Conservation (phyloP, 345 rosid species). For the Nasturtium officinale region DNA sequence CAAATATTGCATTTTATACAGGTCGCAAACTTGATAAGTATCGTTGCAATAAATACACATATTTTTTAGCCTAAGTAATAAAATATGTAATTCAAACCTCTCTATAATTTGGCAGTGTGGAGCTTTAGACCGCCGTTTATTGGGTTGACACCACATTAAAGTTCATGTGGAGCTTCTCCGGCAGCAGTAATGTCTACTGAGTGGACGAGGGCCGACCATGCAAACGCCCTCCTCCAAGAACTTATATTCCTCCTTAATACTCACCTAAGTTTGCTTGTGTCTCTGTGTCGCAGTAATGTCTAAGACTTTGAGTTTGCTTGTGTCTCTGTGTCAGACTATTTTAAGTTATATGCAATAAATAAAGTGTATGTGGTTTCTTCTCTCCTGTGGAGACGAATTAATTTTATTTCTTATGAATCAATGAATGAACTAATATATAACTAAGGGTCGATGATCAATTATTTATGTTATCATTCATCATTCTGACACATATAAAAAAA, state of each 20-base stretch:
- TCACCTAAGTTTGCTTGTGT: no score
- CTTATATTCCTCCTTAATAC: not conserved
- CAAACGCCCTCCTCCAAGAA: not conserved
- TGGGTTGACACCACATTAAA: not conserved
- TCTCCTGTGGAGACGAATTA: not conserved
- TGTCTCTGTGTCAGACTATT: not conserved
- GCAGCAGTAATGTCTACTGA: not conserved
- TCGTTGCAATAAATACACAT: not conserved
- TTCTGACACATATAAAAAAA: no score
- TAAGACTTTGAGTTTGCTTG: not conserved
- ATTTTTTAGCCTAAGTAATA: no score
- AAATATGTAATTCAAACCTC: not conserved
- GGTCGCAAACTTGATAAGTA: slow-evolving; percentile 3
- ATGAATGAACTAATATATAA: not conserved
- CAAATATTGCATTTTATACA: no score
- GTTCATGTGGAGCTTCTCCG: slow-evolving; percentile 8
- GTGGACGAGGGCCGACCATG: slow-evolving; percentile 3
- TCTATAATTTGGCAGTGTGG: not conserved
- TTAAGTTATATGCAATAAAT: not conserved
- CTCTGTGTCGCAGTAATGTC: no score
- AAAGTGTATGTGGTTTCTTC: not conserved
- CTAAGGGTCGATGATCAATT: not conserved
- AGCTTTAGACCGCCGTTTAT: not conserved
- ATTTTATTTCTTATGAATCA: not conserved
- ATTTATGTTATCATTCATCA: not conserved